Evolutionary conservation across 208 protist genomes (phyloP), one percentile per base, ranked within the genome.

Genomic region (Borovskyia barvae): DNA sequence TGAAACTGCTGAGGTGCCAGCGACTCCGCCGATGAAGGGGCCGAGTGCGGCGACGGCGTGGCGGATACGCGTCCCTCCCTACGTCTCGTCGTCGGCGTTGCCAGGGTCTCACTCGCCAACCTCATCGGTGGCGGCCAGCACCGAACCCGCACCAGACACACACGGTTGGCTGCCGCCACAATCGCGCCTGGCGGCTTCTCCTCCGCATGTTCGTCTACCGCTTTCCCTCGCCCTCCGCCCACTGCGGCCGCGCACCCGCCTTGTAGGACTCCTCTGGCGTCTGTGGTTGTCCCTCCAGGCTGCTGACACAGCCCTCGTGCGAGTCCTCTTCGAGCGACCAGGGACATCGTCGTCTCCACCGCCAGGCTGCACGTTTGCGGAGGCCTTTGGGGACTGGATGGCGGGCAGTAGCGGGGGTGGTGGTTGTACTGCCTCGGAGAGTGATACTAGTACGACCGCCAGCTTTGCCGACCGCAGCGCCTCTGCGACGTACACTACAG

Each of bases 211-310:
- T 5, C 8, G 6, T 33, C 60, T 82, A 3, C 82, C 77, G 19
- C 62, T 83, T 26, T 72, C 66, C 0, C 35, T 91, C 8, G 61
- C 68, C 15, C 69, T 91, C 20, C 75, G 75, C 3, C 73, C 78
- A 1, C 57, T 91, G 22, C 75, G 72, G n/a, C 41, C 33, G 3
- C 77, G 77, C 9, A 91, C 84, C 9, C 77, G 77, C 9, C 66
- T 91, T 26, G 67, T 71, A 0, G 84, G 84, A 4, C 42, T 91
- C 26, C 50, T 91, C 32, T 87, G 84, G 78, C 80, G 84, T 32
- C 62, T 87, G 15, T 76, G 68, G 66, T 25, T 55, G 32, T 67
- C 82, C 1, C 35, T 85, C 12, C 66, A 73, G 52, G 25, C 25
- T 22, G 56, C 35, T 56, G 72, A 45, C 37, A 74, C 24, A 54